Evolutionary conservation across 768 basidiomycete genomes (phyloP), one percentile per base, ranked within the genome.

Genomic region (Tricholoma bakamatsutake): DNA sequence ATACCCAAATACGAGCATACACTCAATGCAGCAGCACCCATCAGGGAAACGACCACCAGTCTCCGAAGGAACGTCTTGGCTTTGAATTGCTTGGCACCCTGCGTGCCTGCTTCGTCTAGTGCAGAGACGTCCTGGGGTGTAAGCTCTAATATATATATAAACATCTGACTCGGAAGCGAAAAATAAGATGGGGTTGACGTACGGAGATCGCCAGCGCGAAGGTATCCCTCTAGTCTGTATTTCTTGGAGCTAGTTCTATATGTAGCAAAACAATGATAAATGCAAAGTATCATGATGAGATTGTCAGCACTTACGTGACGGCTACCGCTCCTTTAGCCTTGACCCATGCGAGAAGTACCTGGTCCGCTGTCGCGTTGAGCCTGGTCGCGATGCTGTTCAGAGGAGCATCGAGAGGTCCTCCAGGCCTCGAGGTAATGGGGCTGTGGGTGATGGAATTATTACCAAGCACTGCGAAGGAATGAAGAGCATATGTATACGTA

Each of bases 271-370:
- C n/a, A 21, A 51, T 4, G n/a, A 35, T 28, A 31, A 40, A 11
- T 28, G 34, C 18, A 28, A 12, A 13, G 12, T 31, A 18, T 37
- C 33, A 42, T 49, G 53, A 31, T 45, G 21, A 10, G 39, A 18
- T 30, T 12, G 15, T 15, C 11, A 54, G 35, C 13, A 37, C 66
- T 52, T 64, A 87, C 82, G 84, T 88, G 59, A 88, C 76, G 24
- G 78, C 77, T 4, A 87, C 80, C 0, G 79, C 80, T 9, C 82
- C 84, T 65, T 90, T 89, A 5, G 80, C 74, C 63, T 82, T 87
- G 4, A 80, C 77, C 88, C 88, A 88, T 0, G 86, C 85, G 7
- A 89, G 73, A 4, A 90, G 71, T 8, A 88, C 78, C 64, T 90
- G 88, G 55, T 88, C 87, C 1, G 78, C 71, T 2, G 78, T 78